A percentile compares a stretch with the other conserved stretches of the same genome.
phyloP scores from a whole-genome alignment of 2,329 filamentous ascomycete species.

The Pseudocercospora cruenta region DNA sequence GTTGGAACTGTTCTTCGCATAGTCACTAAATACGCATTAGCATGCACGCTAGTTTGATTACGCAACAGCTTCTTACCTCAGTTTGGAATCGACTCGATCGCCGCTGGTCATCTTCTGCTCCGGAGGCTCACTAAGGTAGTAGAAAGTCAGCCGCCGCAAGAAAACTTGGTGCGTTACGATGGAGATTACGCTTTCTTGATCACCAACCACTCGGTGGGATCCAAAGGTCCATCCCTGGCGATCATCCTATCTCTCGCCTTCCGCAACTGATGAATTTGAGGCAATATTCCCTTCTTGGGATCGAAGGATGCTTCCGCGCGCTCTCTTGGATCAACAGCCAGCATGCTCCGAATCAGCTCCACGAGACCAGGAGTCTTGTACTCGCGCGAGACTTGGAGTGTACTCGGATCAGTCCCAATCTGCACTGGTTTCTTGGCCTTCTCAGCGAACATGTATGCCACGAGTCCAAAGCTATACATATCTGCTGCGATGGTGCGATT shows the following conservation, averaged over 20 bases:
- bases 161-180: neutral
- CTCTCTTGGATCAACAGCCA: conserved; percentile 18
- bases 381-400: conserved; percentile 7
- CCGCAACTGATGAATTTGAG: conserved; percentile 17
- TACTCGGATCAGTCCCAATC: conserved; percentile 15
- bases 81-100: neutral
- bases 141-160: neutral
- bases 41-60: neutral
- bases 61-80: neutral
- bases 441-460: conserved; percentile 22
- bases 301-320: conserved; percentile 23
- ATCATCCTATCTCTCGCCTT: conserved; percentile 17
- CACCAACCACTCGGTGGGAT: conserved; percentile 12
- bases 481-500: conserved; percentile 16
- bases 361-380: conserved; percentile 18
- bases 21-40: neutral
- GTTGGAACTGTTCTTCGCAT: neutral
- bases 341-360: conserved; percentile 14
- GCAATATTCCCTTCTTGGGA: conserved; percentile 9
- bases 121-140: neutral
- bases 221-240: neutral
- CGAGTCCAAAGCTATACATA: conserved; percentile 27
- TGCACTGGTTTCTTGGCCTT: neutral
- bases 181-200: neutral
- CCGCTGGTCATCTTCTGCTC: neutral